phyloP scores from a whole-genome alignment of 768 basidiomycete genomes.

The Suillus variegatus region DNA sequence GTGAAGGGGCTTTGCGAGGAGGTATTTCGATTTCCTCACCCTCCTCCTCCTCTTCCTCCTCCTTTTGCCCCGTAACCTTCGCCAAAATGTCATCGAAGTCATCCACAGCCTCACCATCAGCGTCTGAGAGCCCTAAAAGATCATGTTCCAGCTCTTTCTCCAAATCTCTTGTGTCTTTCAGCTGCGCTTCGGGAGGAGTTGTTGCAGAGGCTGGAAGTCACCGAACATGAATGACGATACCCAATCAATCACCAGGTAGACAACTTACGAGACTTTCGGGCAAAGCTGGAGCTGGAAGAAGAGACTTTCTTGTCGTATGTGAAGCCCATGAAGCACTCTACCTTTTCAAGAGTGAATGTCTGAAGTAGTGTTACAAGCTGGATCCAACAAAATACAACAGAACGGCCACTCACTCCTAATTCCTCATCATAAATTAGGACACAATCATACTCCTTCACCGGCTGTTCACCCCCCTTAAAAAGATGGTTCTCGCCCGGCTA shows the following conservation, averaged over 20 bases:
- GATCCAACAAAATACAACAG: constrained; percentile 6
- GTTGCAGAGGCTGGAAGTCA: constrained; percentile 18
- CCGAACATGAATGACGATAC: constrained; percentile 2
- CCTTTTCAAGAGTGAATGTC: constrained; percentile 74
- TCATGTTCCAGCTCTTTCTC: constrained; percentile 30
- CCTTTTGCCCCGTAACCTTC: constrained; percentile 22
- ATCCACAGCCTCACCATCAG: constrained; percentile 43
- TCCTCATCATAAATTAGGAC: constrained; percentile 82
- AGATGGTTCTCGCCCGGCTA: constrained; percentile 55
- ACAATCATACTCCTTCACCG: constrained; percentile 72
- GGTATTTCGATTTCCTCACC: constrained; percentile 25
- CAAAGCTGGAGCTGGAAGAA: constrained; percentile 22
- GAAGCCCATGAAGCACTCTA: constrained; percentile 65
- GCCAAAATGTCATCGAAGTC: constrained; percentile 45
- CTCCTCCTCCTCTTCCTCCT: constrained; percentile 41
- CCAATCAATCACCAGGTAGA: not conserved
- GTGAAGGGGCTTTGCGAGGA: constrained; percentile 20
- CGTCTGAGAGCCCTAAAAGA: constrained; percentile 33
- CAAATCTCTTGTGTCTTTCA: constrained; percentile 29
- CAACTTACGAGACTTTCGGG: constrained; percentile 27
- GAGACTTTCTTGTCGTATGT: constrained; percentile 49
- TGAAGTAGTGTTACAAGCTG: constrained; percentile 31
- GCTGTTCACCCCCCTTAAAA: constrained; percentile 58
- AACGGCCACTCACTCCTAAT: constrained; percentile 50
- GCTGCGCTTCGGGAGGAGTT: constrained; percentile 28